Percentiles rank a stretch among this genome's conserved stretches.
These are phyloP conservation scores for Ophiocordyceps unilateralis DNA, from an alignment of 2,329 filamentous ascomycete genomes.

Conservation along the genomic window DNA sequence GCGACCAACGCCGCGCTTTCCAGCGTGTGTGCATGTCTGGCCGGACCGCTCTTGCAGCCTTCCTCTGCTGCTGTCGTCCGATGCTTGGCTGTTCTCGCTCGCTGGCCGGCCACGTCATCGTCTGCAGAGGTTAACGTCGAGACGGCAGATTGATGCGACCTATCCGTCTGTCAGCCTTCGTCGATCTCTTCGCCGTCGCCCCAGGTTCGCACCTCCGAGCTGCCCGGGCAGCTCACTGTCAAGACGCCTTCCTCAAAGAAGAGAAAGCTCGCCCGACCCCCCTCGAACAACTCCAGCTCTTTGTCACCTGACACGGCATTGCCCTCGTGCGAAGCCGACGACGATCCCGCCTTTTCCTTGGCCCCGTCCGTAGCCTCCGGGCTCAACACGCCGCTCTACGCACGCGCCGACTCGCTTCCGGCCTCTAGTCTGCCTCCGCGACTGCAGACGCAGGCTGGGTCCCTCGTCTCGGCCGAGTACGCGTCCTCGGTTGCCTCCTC, in stretches of 20 bases:
- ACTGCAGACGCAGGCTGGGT: conserved; percentile 27
- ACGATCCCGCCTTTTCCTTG: conserved; percentile 33
- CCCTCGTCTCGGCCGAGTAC: conserved; percentile 29
- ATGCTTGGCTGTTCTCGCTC: neutral
- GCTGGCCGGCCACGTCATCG: conserved; percentile 1
- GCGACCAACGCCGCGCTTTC: neutral
- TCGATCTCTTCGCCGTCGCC: neutral
- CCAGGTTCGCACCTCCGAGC: conserved; percentile 25
- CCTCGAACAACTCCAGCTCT: conserved; percentile 20
- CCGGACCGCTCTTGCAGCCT: neutral
- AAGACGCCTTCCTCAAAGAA: conserved; percentile 61
- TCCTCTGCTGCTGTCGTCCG: neutral
- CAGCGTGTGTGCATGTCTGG: neutral
- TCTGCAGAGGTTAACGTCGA: neutral
- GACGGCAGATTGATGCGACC: conserved; percentile 1
- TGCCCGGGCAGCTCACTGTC: conserved; percentile 49
- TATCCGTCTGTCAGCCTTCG: neutral
- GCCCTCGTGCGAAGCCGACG: conserved; percentile 34
- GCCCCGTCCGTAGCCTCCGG: conserved; percentile 20
- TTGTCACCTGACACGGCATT: conserved; percentile 28
- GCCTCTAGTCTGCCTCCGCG: conserved; percentile 34
- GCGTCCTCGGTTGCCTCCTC: conserved; percentile 39
- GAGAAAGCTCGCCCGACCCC: conserved; percentile 42
- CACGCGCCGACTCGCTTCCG: conserved; percentile 24
- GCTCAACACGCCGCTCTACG: conserved; percentile 22